Base-by-base conservation (phyloP, 2,329 filamentous ascomycete genomes). In the Elsinoe necatrix region DNA sequence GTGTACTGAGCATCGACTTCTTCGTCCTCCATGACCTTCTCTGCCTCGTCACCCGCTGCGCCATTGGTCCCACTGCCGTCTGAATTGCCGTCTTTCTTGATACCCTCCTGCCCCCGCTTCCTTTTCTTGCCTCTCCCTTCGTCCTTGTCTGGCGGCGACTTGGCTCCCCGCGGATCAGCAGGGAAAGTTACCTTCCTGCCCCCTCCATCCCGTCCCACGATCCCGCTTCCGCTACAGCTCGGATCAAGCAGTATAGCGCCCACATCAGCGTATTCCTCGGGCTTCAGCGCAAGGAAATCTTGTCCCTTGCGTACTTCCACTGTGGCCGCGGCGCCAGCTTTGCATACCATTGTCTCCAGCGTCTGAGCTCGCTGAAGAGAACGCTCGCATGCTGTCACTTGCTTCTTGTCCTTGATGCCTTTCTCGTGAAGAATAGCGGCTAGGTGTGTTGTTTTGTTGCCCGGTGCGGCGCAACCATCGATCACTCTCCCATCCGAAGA, bases 361-460 rank as follows among this genome's bases (percentile, higher is more conserved):
- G 85, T 93, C 63, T 83, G 80, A 0, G 89, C 85, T 55, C 93
- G 81, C 21, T 74, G 71, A 23, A 75, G 72, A 66, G 95, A 86
- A 64, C 87, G 87, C 68, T 95, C 89, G 64, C 89, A 93, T 0
- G 89, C 89, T 62, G 84, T 83, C 21, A 98, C 84, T 20, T 69
- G 77, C 50, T 75, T 72, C 14, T 63, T 60, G 31, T 20, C 27
- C 29, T 34, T 2, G 34, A 11, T 20, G 63, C 3, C 67, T 67
- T 54, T 72, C 72, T 50, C 70, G 73, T 54, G 54, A 29, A 93
- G 66, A 3, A 96, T 81, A 1, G 89, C 86, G 0, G 91, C 90
- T 47, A 95, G 73, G 69, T 97, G 93, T 6, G 92, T 97, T 1
- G 93, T 97, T 73, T 98, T 98, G 71, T 98, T 98, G 4, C 93